Evolutionary conservation across 2,329 filamentous ascomycete species (phyloP).

Genomic region (Claviceps digitariae): DNA sequence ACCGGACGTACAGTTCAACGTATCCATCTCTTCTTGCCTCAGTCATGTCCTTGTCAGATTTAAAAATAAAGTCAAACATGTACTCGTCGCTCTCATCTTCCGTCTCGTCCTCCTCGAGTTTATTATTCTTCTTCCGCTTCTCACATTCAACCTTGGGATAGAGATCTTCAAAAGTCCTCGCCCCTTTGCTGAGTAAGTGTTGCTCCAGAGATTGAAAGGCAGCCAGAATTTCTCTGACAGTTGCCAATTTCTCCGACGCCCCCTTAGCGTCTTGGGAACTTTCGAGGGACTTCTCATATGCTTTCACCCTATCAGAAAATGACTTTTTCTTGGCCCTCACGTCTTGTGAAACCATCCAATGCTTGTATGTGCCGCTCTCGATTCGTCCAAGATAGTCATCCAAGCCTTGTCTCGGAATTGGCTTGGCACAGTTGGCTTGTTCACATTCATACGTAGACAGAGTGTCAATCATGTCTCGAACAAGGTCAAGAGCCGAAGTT

Average conservation of each 20-base stretch:
- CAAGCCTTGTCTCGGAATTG: constrained; percentile 17
- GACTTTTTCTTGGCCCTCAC: constrained; percentile 21
- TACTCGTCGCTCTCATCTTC: constrained; percentile 25
- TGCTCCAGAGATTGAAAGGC: constrained; percentile 43
- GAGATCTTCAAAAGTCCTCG: constrained; percentile 53
- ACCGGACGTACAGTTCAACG: constrained; percentile 40
- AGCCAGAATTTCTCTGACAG: constrained; percentile 35
- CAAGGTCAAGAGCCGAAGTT: constrained; percentile 45
- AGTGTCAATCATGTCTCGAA: constrained; percentile 35
- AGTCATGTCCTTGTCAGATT: constrained; percentile 38
- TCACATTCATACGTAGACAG: constrained; percentile 31
- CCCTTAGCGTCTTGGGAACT: constrained; percentile 9
- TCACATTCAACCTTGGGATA: constrained; percentile 36
- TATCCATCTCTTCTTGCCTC: constrained; percentile 45
- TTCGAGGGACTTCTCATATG: constrained; percentile 14
- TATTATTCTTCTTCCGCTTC: constrained; percentile 3
- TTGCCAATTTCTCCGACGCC: constrained; percentile 37
- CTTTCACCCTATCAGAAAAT: constrained; percentile 17
- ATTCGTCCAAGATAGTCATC: constrained; percentile 42
- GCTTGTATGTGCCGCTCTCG: constrained; percentile 42
- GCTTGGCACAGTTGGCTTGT: constrained; percentile 2
- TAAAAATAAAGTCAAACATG: constrained; percentile 37
- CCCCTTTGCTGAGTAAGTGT: constrained; percentile 41
- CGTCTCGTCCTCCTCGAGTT: not conserved
- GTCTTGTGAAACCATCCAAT: constrained; percentile 35